Percentiles rank a stretch among this genome's conserved stretches.
Conservation (phyloP, 2,329 filamentous ascomycete genomes). For the Sporothrix schenckii region DNA sequence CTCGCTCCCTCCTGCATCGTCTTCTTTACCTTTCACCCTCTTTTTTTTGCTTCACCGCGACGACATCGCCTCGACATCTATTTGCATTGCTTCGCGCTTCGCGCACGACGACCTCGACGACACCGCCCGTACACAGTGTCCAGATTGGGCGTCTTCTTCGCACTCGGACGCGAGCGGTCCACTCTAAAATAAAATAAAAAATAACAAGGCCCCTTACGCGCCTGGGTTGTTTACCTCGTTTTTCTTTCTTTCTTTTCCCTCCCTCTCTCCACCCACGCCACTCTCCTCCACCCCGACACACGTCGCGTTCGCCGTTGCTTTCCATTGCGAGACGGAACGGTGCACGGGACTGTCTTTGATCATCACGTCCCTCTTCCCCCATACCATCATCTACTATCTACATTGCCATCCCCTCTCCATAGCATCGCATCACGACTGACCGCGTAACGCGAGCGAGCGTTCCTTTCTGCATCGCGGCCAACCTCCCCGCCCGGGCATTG, state of each 20-base stretch:
- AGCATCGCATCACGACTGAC: slow-evolving; percentile 18
- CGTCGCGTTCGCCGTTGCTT: slow-evolving; percentile 17
- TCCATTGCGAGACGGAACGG: slow-evolving; percentile 17
- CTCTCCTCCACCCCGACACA: slow-evolving; percentile 24
- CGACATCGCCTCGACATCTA: background rate
- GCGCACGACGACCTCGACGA: slow-evolving; percentile 11
- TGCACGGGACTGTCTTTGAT: slow-evolving; percentile 18
- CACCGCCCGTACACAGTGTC: slow-evolving; percentile 17
- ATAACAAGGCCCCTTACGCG: slow-evolving; percentile 30
- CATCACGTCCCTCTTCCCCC: background rate
- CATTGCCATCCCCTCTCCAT: background rate
- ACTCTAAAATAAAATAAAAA: slow-evolving; percentile 31
- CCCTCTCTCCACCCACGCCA: slow-evolving; percentile 18
- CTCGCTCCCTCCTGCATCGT: background rate
- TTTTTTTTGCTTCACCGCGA: background rate
- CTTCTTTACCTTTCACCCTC: background rate
- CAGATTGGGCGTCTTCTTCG: background rate
- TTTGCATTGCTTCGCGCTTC: background rate
- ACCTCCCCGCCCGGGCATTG: slow-evolving; percentile 6
- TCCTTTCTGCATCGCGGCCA: background rate
- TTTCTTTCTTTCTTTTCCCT: slow-evolving; percentile 20
- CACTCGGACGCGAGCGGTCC: slow-evolving; percentile 30
- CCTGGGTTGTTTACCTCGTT: slow-evolving; percentile 30
- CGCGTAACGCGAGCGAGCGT: slow-evolving; percentile 22
- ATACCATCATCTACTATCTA: too few relatives aligned